Conservation (phyloP, 176 grass and related monocot genomes). For the Triticum dicoccoides region DNA sequence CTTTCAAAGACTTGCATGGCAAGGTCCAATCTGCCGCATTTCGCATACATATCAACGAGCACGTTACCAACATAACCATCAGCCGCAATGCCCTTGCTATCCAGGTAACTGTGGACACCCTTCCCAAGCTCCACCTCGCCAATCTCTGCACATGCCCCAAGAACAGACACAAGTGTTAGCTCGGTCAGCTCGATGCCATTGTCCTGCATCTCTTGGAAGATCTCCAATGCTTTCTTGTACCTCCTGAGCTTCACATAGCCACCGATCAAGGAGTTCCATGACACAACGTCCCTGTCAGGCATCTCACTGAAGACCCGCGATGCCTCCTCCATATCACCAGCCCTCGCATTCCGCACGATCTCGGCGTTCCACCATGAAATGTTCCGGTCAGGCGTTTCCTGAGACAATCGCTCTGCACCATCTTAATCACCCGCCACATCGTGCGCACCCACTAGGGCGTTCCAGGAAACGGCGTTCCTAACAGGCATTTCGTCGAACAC, state of each 20-base stretch:
- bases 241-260: constrained; percentile 41
- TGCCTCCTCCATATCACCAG: constrained; percentile 34
- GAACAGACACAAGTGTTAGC: constrained; percentile 50
- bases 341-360: constrained; percentile 46
- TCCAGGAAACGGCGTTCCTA: constrained; percentile 55
- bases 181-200: constrained; percentile 49
- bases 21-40: constrained; percentile 52
- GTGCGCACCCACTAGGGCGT: constrained; percentile 44
- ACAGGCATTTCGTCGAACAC: constrained; percentile 61
- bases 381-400: constrained; percentile 41
- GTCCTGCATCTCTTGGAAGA: constrained; percentile 56
- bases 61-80: constrained; percentile 69
- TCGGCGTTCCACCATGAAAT: constrained; percentile 58
- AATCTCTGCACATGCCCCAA: constrained; percentile 53
- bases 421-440: constrained; percentile 27
- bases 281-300: constrained; percentile 47
- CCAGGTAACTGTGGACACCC: constrained; percentile 50
- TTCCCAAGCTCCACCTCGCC: constrained; percentile 43
- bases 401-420: constrained; percentile 29
- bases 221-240: constrained; percentile 26
- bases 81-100: constrained; percentile 36
- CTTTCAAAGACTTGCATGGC: constrained; percentile 47
- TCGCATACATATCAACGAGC: constrained; percentile 78
- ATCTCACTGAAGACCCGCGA: constrained; percentile 44
- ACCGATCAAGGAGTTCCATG: constrained; percentile 72